Conservation (phyloP, 2,329 filamentous ascomycete species). For the Coleophoma crateriformis region DNA sequence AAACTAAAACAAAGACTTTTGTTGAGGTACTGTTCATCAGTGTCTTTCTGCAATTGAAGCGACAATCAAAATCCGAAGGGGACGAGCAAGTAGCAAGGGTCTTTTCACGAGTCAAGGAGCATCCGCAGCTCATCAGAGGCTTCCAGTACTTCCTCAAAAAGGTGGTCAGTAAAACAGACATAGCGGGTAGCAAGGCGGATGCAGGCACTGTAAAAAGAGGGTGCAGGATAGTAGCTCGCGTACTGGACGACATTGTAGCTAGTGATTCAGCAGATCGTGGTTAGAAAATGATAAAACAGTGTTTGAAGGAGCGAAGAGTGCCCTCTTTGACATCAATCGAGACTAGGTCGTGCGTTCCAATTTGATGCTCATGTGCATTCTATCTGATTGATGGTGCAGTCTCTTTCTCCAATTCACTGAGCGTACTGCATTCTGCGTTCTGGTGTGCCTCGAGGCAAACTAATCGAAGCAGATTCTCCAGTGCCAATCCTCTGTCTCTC, state of each 20-base stretch:
- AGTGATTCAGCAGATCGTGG: constrained; percentile 5
- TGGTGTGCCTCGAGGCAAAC: too few species aligned
- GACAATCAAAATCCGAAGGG: constrained; percentile 36
- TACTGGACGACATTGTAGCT: constrained; percentile 17
- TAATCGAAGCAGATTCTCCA: too few species aligned
- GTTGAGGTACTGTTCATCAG: constrained; percentile 76
- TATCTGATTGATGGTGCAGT: too few species aligned
- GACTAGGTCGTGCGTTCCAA: too few species aligned
- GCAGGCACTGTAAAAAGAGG: constrained; percentile 40
- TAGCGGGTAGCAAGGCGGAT: constrained; percentile 43
- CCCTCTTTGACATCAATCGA: too few species aligned
- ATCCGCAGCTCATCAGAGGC: constrained; percentile 64
- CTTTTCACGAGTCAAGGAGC: constrained; percentile 58
- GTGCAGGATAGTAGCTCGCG: constrained; percentile 36
- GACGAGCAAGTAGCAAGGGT: constrained; percentile 59
- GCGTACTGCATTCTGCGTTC: too few species aligned
- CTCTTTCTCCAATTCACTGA: too few species aligned
- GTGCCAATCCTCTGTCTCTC: too few species aligned
- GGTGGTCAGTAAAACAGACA: constrained; percentile 61
- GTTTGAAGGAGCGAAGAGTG: too few species aligned
- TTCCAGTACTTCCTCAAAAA: constrained; percentile 77
- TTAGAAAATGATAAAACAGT: background rate
- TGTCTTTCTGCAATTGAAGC: constrained; percentile 62
- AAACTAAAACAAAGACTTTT: constrained; percentile 71
- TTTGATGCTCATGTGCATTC: too few species aligned